phyloP scores from a whole-genome alignment of 2,329 filamentous ascomycete genomes.

The Lecanosticta acicola region DNA sequence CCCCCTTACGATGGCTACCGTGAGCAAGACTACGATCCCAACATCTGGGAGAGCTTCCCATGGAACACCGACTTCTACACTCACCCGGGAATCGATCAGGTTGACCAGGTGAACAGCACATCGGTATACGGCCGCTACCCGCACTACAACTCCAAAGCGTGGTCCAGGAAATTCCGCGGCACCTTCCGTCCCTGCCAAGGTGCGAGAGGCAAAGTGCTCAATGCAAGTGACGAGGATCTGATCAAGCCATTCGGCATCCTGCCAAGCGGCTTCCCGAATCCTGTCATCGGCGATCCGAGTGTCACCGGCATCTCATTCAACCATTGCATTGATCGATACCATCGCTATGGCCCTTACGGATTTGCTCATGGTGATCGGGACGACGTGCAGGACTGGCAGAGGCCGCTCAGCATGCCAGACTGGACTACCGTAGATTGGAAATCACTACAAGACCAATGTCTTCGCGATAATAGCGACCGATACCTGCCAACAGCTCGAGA shows the following conservation, averaged over 20 bases:
- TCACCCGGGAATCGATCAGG: slow-evolving; percentile 25
- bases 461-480: slow-evolving; percentile 60
- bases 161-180: slow-evolving; percentile 54
- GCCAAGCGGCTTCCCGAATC: slow-evolving; percentile 53
- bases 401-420: slow-evolving; percentile 38
- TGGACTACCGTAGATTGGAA: slow-evolving; percentile 69
- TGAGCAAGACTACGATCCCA: slow-evolving; percentile 42
- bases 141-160: slow-evolving; percentile 58
- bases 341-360: slow-evolving; percentile 53
- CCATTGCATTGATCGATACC: slow-evolving; percentile 59
- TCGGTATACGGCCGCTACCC: slow-evolving; percentile 66
- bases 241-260: slow-evolving; percentile 57
- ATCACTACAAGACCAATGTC: slow-evolving; percentile 60
- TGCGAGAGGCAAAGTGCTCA: slow-evolving; percentile 48
- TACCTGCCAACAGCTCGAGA: slow-evolving; percentile 43
- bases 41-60: slow-evolving; percentile 44
- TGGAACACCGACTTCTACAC: slow-evolving; percentile 38
- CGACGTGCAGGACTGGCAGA: slow-evolving; percentile 30
- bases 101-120: slow-evolving; percentile 34
- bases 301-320: slow-evolving; percentile 56
- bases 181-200: slow-evolving; percentile 60
- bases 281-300: slow-evolving; percentile 59
- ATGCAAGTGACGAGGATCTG: slow-evolving; percentile 56
- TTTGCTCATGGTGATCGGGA: slow-evolving; percentile 46
- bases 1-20: slow-evolving; percentile 42